Percentiles rank a stretch among this genome's conserved stretches.
phyloP scores from a whole-genome alignment of 208 protist genomes.

The Trypanosomatidae sp. region DNA sequence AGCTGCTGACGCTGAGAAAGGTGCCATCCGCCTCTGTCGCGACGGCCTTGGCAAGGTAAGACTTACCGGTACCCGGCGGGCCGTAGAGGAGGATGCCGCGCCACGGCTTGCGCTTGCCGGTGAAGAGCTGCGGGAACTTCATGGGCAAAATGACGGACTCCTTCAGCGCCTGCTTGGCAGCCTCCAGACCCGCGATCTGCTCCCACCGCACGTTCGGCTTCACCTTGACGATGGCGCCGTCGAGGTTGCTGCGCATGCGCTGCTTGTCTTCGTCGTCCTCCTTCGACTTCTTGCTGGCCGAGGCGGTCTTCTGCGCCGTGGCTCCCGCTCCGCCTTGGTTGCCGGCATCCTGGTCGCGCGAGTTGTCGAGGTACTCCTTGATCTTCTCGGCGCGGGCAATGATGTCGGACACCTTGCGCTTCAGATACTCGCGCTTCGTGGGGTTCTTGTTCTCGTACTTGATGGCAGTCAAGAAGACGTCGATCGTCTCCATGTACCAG shows the following conservation, averaged over 20 bases:
- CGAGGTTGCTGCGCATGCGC: constrained; percentile 85
- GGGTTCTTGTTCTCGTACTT: constrained; percentile 96
- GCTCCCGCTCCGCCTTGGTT: constrained; percentile 18
- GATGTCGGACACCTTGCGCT: constrained; percentile 92
- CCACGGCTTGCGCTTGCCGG: constrained; percentile 90
- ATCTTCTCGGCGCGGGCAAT: constrained; percentile 96
- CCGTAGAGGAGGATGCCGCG: constrained; percentile 94
- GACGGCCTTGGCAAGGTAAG: constrained; percentile 92
- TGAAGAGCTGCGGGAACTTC: constrained; percentile 93
- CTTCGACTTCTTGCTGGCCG: constrained; percentile 83
- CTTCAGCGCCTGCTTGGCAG: constrained; percentile 90
- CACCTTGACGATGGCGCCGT: constrained; percentile 67
- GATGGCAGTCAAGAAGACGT: constrained; percentile 94
- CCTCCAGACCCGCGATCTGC: constrained; percentile 90
- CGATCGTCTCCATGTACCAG: constrained; percentile 94
- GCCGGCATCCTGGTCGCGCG: constrained; percentile 54
- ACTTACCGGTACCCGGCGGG: constrained; percentile 94
- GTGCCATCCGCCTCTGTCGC: constrained; percentile 88
- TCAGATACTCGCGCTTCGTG: constrained; percentile 92
- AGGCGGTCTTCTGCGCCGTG: constrained; percentile 66
- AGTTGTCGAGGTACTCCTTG: constrained; percentile 92
- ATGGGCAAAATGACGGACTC: constrained; percentile 93
- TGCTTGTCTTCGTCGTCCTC: constrained; percentile 93
- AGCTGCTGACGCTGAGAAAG: constrained; percentile 93
- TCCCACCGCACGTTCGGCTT: constrained; percentile 89